Evolutionary conservation across 2,329 filamentous ascomycete species (phyloP), one percentile per base, ranked within the genome.

Genomic region (Byssothecium circinans): DNA sequence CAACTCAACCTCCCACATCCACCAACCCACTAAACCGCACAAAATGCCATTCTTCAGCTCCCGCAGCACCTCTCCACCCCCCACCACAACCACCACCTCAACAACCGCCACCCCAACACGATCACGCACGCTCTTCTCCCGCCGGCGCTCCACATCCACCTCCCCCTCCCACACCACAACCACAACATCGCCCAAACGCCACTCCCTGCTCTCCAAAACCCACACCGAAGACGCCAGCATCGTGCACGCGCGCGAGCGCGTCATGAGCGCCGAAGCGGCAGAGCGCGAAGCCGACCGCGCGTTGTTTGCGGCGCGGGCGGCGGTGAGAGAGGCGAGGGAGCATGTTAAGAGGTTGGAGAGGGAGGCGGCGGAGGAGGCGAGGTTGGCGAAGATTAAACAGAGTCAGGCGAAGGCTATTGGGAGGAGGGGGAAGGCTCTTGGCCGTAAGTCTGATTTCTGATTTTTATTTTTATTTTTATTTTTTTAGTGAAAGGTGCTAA

Each of bases 341-440:
- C 79, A 87, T 52, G 82, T 87, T 2, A 81, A 78, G 71, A 70
- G 75, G 12, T 70, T 88, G 3, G 85, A 88, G 74, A 66, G 77
- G 42, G 86, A 88, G 71, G 85, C 85, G 1, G 77, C 54, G 3
- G 63, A 65, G 43, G 61, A 66, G 48, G 63, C 84, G 2, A 74
- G 84, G 18, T 68, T 79, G 34, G 85, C 85, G 1, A 85, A 83
- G 77, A 81, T 87, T 42, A 88, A 88, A 79, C 79, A 85, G 69
- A 75, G 78, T 43, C 81, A 87, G 61, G 85, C 84, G 1, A 78
- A 75, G 57, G 80, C 82, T 60, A 78, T 88, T 23, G 83, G 81
- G 5, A 87, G 86, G 81, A 76, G 84, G 43, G 84, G 82, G n/a
- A 83, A 84, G 69, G 78, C 80, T n/a, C 79, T 88, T 49, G 85